Percentiles rank a stretch among this genome's conserved stretches.
Conservation (phyloP, 257 asterid species). For the Fraxinus cuspidata region DNA sequence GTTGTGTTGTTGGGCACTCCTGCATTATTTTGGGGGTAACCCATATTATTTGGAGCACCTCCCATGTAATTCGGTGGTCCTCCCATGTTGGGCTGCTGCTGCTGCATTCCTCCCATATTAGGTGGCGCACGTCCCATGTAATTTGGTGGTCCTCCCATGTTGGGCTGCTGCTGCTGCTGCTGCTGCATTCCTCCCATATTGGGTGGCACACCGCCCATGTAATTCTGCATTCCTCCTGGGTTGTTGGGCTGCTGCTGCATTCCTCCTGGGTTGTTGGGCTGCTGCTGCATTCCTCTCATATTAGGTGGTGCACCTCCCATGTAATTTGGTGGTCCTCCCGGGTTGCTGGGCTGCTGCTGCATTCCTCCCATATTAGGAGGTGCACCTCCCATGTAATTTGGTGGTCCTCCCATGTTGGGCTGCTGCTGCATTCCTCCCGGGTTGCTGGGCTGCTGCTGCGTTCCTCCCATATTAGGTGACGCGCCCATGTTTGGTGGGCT, state of each 20-base stretch:
- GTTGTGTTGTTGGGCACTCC: conserved; percentile 34
- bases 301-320: conserved; percentile 33
- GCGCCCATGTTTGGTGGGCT: conserved; percentile 34
- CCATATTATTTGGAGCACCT: not conserved
- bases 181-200: conserved; percentile 27
- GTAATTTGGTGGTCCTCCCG: conserved; percentile 18
- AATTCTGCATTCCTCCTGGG: conserved; percentile 8
- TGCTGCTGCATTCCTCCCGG: conserved; percentile 15
- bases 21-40: conserved; percentile 28
- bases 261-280: too few species aligned
- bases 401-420: conserved; percentile 19
- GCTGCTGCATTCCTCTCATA: not conserved
- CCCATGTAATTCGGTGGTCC: too few species aligned
- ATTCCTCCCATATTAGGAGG: conserved; percentile 5
- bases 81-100: too few species aligned
- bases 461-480: conserved; percentile 22
- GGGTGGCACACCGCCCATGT: conserved; percentile 28
- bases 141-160: too few species aligned
- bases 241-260: conserved; percentile 20
- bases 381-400: conserved; percentile 26
- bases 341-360: conserved; percentile 23
- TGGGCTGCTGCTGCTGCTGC: too few species aligned
- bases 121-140: too few species aligned
- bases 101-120: not conserved
- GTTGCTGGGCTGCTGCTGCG: not conserved